phyloP scores from a whole-genome alignment of 805 yeast species.

The Wickerhamiella sorbophila region DNA sequence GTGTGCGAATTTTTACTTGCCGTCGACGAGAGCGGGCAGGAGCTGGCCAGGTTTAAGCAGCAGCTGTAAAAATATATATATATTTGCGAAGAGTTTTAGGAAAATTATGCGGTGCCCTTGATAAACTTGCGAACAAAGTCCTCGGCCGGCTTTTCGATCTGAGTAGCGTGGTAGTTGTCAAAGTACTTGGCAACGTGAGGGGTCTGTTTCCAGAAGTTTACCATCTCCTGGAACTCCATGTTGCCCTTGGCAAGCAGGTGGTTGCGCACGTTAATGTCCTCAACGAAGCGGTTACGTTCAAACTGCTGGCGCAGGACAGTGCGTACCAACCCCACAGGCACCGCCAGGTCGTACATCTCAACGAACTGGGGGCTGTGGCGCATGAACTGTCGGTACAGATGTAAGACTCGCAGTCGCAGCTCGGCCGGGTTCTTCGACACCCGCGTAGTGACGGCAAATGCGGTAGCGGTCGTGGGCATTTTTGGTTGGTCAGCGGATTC shows the following conservation, averaged over 20 bases:
- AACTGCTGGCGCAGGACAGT: constrained; percentile 82
- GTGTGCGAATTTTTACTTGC: constrained; percentile 28
- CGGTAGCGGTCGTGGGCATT: constrained; percentile 61
- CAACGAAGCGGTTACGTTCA: constrained; percentile 67
- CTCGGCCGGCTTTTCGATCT: constrained; percentile 37
- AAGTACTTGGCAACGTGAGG: constrained; percentile 75
- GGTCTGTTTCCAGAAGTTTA: constrained; percentile 83
- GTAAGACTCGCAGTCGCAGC: constrained; percentile 47
- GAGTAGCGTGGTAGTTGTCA: constrained; percentile 47
- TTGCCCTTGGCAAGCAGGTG: constrained; percentile 68
- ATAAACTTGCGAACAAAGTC: constrained; percentile 56
- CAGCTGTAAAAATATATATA: neutral
- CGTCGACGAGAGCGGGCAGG: constrained; percentile 22
- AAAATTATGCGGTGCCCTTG: constrained; percentile 19
- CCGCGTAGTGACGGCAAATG: constrained; percentile 70
- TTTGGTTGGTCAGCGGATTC: constrained; percentile 1
- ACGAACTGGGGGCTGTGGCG: constrained; percentile 29
- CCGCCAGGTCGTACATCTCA: constrained; percentile 33
- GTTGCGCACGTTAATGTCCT: constrained; percentile 50
- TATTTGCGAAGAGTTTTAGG: neutral
- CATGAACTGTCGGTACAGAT: constrained; percentile 57
- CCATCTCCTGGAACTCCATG: constrained; percentile 79
- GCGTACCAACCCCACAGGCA: constrained; percentile 65
- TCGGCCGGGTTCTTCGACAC: constrained; percentile 47
- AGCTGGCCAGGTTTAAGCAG: constrained; percentile 13